Base-by-base conservation (phyloP, 169 alveolate genomes). In the Cryptosporidium sp. region DNA sequence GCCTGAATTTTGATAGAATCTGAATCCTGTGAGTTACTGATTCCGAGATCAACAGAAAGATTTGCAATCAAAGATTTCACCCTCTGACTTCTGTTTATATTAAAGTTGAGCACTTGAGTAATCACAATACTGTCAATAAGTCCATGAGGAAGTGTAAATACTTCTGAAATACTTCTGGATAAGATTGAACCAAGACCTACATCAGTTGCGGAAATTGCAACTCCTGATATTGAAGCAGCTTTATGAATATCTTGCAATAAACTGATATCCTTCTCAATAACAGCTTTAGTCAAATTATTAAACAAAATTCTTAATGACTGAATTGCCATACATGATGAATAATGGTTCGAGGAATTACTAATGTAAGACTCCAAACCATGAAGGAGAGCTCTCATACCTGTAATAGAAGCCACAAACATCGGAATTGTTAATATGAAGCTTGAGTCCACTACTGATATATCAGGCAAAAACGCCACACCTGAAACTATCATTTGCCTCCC, bases 391-490 rank as follows among this genome's bases (percentile, higher is more conserved):
- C 89, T 80, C 14, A 80, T 33, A 31, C 89, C 89, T 26, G 89
- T 80, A 45, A 80, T 80, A 4, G 89, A 61, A 9, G 89, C 89
- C 26, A 80, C 37, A 29, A 80, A 80, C 70, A 14, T 61, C 35
- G 89, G 89, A 21, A 80, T 80, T 3, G 61, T 65, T 31, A 35
- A 43, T 21, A 80, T 80, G 26, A 62, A 80, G 37, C 74, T 80
- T 26, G 80, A 80, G 52, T 80, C 89, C 21, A 80, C 35, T 4
- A 80, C 62, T 8, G 89, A 61, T 37, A 80, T 80, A 39, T 80
- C 89, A 14, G 89, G 89, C n/a, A 80, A 65, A 33, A 80, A 41
- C n/a, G 89, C 89, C 59, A 80, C 70, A 10, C 89, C 89, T 5
- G 89, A 80, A 12, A 80, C 89, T 31, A 80, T 58, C 21, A 80